A percentile compares a stretch with the other conserved stretches of the same genome.
Evolutionary conservation across 129 eudicot genomes (phyloP).

Genomic region (Solidago caesia): DNA sequence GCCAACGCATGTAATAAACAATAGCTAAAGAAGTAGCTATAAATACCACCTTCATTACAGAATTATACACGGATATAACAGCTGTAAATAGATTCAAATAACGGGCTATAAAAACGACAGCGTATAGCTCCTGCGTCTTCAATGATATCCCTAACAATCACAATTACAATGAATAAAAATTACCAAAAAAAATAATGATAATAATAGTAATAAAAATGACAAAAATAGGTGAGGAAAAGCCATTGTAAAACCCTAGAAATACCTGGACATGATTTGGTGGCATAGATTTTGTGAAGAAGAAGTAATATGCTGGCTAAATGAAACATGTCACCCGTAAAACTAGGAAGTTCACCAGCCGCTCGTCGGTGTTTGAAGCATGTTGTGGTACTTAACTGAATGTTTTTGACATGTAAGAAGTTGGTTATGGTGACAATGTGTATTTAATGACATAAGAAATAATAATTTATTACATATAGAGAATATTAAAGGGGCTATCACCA

Average conservation of each 20-base stretch:
- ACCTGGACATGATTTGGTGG: conserved; percentile 94
- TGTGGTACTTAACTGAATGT: no score
- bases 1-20: conserved; percentile 78
- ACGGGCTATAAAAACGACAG: conserved; percentile 61
- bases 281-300: conserved; percentile 83
- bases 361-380: no score
- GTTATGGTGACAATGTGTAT: no score
- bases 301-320: conserved; percentile 71
- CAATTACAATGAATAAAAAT: background rate
- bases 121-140: conserved; percentile 89
- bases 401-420: no score
- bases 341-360: no score
- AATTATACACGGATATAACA: conserved; percentile 65
- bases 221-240: background rate
- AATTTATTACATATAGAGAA: no score
- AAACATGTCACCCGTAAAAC: conserved; percentile 83
- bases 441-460: no score
- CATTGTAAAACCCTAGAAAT: conserved; percentile 24
- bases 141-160: conserved; percentile 57
- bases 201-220: background rate
- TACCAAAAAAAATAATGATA: background rate
- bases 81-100: conserved; percentile 72
- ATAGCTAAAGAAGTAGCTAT: conserved; percentile 61
- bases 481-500: no score
- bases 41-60: conserved; percentile 72